Conservation (phyloP, 2,329 filamentous ascomycete genomes). For the Penicillium sp. region DNA sequence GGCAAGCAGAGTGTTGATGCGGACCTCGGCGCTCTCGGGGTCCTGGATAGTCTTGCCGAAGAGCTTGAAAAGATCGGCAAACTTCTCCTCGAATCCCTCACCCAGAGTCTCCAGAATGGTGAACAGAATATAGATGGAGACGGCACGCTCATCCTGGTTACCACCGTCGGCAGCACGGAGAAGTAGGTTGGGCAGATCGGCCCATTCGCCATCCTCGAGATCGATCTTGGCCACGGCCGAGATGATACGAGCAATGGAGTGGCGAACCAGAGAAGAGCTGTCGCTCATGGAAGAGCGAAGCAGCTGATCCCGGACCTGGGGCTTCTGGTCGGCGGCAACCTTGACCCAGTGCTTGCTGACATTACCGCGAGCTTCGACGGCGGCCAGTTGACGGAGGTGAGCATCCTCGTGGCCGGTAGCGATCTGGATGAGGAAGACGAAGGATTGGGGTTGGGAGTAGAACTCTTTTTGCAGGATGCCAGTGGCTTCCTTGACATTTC, state of each 20-base stretch:
- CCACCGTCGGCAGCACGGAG: conserved; percentile 77
- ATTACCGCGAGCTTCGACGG: conserved; percentile 84
- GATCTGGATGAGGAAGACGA: conserved; percentile 85
- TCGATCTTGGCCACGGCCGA: conserved; percentile 85
- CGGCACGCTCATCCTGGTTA: conserved; percentile 79
- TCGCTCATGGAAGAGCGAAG: conserved; percentile 84
- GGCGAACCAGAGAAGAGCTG: conserved; percentile 74
- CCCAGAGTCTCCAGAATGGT: conserved; percentile 88
- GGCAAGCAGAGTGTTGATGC: conserved; percentile 91
- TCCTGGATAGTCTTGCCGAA: conserved; percentile 89
- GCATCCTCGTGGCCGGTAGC: conserved; percentile 74
- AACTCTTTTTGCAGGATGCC: conserved; percentile 89
- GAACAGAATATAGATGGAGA: conserved; percentile 91
- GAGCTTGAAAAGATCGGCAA: conserved; percentile 76
- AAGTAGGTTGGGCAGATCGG: conserved; percentile 76
- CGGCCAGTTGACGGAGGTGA: conserved; percentile 83
- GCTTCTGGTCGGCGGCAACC: conserved; percentile 75
- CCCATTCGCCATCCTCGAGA: conserved; percentile 84
- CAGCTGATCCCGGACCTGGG: conserved; percentile 77
- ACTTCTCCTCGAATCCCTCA: conserved; percentile 80
- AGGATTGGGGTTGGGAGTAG: conserved; percentile 82
- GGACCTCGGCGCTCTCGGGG: conserved; percentile 86
- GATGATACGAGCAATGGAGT: conserved; percentile 86
- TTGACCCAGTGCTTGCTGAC: conserved; percentile 84
- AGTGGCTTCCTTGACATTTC: conserved; percentile 87